Conservation (phyloP, 257 asterid genomes). For the Capsicum chinense region DNA sequence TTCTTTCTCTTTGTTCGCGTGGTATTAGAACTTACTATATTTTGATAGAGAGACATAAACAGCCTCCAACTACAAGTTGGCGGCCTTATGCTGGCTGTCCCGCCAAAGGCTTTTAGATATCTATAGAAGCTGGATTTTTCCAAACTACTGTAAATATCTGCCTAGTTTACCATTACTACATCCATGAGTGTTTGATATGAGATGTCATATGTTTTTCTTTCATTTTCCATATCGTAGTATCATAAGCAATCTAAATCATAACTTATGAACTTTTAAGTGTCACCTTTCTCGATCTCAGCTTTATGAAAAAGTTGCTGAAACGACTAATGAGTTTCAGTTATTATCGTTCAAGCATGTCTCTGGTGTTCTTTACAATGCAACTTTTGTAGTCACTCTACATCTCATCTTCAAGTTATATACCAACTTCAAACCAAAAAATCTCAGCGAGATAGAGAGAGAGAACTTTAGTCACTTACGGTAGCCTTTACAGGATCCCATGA, state of each 20-base stretch:
- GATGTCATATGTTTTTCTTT: background rate
- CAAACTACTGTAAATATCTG: background rate
- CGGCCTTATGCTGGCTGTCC: background rate
- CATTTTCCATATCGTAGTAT: background rate
- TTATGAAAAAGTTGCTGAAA: background rate
- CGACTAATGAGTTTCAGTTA: background rate
- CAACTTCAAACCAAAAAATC: background rate
- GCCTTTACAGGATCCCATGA: constrained; percentile 98
- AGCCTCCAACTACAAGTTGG: background rate
- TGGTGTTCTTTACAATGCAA: background rate
- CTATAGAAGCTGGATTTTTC: background rate
- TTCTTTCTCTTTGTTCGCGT: too few relatives aligned
- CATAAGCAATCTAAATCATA: background rate
- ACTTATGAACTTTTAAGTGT: background rate
- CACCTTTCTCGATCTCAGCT: background rate
- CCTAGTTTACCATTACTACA: background rate
- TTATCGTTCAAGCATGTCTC: background rate
- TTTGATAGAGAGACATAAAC: background rate
- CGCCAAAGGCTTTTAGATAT: background rate
- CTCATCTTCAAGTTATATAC: background rate
- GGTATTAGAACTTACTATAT: too few relatives aligned
- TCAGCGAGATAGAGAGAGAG: constrained; percentile 2
- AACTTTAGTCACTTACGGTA: constrained; percentile 54
- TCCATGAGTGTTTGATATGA: background rate
- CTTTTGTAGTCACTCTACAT: background rate